Evolutionary conservation across 2,329 filamentous ascomycete genomes (phyloP).

Genomic region (Xylaria sp.): DNA sequence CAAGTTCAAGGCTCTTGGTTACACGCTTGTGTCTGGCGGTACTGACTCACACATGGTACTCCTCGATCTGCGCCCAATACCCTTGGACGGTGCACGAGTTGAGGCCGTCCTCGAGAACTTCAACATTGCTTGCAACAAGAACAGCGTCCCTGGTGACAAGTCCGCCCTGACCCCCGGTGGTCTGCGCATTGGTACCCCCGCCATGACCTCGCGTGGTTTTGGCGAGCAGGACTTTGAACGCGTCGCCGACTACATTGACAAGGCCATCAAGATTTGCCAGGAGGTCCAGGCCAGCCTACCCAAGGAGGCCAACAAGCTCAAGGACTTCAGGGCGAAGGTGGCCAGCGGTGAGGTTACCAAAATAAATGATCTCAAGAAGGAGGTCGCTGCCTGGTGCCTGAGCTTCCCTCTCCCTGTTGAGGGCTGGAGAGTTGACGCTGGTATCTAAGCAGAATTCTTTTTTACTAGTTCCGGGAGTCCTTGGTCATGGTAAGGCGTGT

Average conservation of each 20-base stretch:
- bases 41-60: slow-evolving; percentile 99
- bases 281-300: slow-evolving; percentile 84
- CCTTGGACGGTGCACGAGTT: slow-evolving; percentile 91
- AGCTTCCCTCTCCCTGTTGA: slow-evolving; percentile 92
- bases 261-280: slow-evolving; percentile 88
- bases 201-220: slow-evolving; percentile 97
- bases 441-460: slow-evolving; percentile 57
- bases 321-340: slow-evolving; percentile 98
- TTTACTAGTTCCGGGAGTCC: slow-evolving; percentile 20
- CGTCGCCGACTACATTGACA: slow-evolving; percentile 89
- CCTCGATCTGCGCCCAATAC: slow-evolving; percentile 87
- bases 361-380: slow-evolving; percentile 86
- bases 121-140: slow-evolving; percentile 99
- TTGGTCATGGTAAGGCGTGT: slow-evolving; percentile 31
- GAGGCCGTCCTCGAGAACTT: slow-evolving; percentile 97
- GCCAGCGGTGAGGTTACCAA: slow-evolving; percentile 79
- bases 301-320: slow-evolving; percentile 98
- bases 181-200: slow-evolving; percentile 94
- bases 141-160: slow-evolving; percentile 97
- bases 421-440: slow-evolving; percentile 72
- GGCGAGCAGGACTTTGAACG: slow-evolving; percentile 90
- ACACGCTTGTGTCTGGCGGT: slow-evolving; percentile 94
- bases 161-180: slow-evolving; percentile 93
- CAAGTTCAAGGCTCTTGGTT: slow-evolving; percentile 85
- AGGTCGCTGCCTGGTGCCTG: slow-evolving; percentile 87